phyloP scores from a whole-genome alignment of 75 land plant species.

The Picea sitchensis region DNA sequence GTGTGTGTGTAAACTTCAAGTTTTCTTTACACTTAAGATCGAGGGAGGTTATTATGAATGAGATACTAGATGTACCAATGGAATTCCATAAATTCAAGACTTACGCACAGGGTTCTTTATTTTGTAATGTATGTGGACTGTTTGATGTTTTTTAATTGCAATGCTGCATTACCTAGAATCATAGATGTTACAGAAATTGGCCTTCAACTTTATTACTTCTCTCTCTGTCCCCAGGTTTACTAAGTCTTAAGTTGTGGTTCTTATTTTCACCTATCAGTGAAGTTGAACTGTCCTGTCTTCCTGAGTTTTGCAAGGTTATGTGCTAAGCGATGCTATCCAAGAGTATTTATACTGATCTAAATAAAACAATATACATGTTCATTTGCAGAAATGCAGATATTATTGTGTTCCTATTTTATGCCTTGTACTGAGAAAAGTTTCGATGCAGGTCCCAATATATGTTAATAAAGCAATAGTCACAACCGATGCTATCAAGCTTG shows the following conservation, averaged over 20 bases:
- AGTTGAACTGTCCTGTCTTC: background rate
- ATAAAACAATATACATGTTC: background rate
- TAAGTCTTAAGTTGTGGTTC: background rate
- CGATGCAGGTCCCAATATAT: conserved; percentile 55
- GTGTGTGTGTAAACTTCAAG: too few species aligned
- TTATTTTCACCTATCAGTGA: background rate
- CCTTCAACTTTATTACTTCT: background rate
- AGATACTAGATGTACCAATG: too few species aligned
- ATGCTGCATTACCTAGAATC: background rate
- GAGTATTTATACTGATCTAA: background rate
- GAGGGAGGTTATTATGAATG: too few species aligned
- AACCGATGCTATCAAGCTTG: conserved; percentile 60
- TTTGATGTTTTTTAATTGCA: too few species aligned
- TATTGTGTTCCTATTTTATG: background rate
- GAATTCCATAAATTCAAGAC: too few species aligned
- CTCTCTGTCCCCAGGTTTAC: background rate
- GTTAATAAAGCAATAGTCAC: conserved; percentile 58
- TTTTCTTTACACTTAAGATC: too few species aligned
- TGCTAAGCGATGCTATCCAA: too few species aligned
- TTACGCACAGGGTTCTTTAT: too few species aligned
- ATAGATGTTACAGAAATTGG: background rate
- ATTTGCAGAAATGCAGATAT: background rate
- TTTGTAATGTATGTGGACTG: too few species aligned
- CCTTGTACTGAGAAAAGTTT: conserved; percentile 1
- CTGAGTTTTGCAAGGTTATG: background rate